Base-by-base conservation (phyloP, 352 stramenopile species). In the Pythium dissotocum region DNA sequence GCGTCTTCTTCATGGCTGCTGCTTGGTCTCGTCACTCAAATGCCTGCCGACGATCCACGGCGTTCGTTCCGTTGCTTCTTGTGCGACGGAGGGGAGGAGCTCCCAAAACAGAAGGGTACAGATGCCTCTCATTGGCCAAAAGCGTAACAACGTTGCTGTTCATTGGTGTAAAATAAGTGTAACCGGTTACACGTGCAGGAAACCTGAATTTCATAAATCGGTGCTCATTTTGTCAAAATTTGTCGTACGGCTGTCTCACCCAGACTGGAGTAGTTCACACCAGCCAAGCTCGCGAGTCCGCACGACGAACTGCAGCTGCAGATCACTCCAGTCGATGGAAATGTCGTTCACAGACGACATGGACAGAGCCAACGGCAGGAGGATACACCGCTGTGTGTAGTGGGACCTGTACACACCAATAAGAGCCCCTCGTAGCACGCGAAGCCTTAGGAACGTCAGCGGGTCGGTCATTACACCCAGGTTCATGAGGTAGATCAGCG, bases 1-100 rank as follows among this genome's bases (percentile, higher is more conserved):
- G 87, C 62, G 80, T 89, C 75, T 92, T 92, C 82, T 89, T 91
- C 85, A 94, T 93, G 57, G 66, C 69, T 18, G 52, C 52, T 35
- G 14, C 9, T 5, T 28, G 7, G 12, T 6, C 24, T 55, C 21
- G 9, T 55, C 48, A n/a, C 35, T 40, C 35, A 40, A 40, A 30
- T 30, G 28, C 28, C 28, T 30, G 28, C 12, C 35, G 8, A 13
- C 35, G 38, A 44, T 44, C 38, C 38, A 6, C 12, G 12, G 38
- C 16, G 38, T 26, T 49, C 42, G 14, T 21, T 24, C 24, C 5
- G 18, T 5, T 49, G 14, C 8, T 49, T 49, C 2, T 26, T 16
- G 14, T 26, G 42, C 18, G 40, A 6, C 24, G 42, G 5, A 18
- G 42, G 42, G 14, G 42, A 26, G 6, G 42, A 49, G 42, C 42